phyloP scores from a whole-genome alignment of 352 stramenopile genomes.

The Elongisporangium prolatum region DNA sequence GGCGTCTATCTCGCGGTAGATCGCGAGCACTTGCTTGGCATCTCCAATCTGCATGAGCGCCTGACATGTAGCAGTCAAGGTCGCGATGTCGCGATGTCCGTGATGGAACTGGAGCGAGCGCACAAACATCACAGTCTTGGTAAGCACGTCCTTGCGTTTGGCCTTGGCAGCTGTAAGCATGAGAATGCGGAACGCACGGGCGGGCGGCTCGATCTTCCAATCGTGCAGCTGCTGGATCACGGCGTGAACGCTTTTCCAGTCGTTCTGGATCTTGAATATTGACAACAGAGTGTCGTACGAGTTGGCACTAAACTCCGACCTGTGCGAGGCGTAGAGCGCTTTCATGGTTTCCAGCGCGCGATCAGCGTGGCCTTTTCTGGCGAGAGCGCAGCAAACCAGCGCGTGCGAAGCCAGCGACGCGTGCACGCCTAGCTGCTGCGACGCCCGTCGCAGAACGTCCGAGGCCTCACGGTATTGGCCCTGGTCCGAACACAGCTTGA shows the following conservation, averaged over 20 bases:
- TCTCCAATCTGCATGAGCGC: conserved; percentile 48
- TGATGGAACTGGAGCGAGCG: conserved; percentile 26
- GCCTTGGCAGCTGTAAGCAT: conserved; percentile 50
- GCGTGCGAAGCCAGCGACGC: conserved; percentile 29
- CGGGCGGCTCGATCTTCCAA: conserved; percentile 32
- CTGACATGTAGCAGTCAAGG: conserved; percentile 59
- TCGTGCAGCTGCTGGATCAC: conserved; percentile 65
- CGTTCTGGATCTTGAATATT: conserved; percentile 47
- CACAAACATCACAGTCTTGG: conserved; percentile 43
- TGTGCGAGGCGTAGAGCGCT: conserved; percentile 18
- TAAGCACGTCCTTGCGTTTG: conserved; percentile 35
- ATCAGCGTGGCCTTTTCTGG: conserved; percentile 43
- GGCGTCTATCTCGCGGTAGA: conserved; percentile 36
- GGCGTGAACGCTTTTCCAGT: conserved; percentile 53
- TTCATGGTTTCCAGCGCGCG: conserved; percentile 34
- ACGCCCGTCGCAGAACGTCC: conserved; percentile 26
- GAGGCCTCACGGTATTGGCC: conserved; percentile 51
- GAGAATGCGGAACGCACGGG: conserved; percentile 55
- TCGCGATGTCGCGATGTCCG: conserved; percentile 32
- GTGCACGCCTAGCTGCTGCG: conserved; percentile 30
- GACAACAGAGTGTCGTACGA: conserved; percentile 54
- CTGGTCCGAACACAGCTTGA: conserved; percentile 35
- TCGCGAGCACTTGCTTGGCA: conserved; percentile 29
- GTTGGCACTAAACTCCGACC: conserved; percentile 10
- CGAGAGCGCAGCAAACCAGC: conserved; percentile 40